A percentile compares a stretch with the other conserved stretches of the same genome.
Conservation (phyloP, 2,329 filamentous ascomycete genomes). For the Ambrosiella xylebori region DNA sequence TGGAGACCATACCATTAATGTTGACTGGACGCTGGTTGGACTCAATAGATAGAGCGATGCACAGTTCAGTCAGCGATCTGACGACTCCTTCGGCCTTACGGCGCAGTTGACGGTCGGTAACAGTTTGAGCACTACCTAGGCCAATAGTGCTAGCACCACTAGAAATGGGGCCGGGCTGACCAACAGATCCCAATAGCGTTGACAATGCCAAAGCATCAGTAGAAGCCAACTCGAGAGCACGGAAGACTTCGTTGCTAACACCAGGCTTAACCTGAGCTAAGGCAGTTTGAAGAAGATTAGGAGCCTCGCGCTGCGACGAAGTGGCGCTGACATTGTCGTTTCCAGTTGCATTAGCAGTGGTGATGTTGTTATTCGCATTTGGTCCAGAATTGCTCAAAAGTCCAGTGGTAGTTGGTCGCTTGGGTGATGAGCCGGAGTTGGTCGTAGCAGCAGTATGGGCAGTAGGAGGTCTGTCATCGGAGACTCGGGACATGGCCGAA, state of each 20-base stretch:
- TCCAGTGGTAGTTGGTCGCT: conserved; percentile 32
- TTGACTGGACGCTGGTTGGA: conserved; percentile 16
- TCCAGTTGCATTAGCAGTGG: background rate
- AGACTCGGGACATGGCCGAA: conserved; percentile 56
- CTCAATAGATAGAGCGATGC: conserved; percentile 61
- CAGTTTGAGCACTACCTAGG: conserved; percentile 23
- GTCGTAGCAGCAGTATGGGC: conserved; percentile 85
- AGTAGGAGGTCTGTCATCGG: conserved; percentile 70
- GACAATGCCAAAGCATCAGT: conserved; percentile 66
- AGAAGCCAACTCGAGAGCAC: conserved; percentile 62
- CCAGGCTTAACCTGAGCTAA: conserved; percentile 59
- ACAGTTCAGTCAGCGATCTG: conserved; percentile 80
- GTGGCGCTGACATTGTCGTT: conserved; percentile 27
- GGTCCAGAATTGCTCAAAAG: conserved; percentile 27
- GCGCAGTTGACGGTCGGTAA: conserved; percentile 68
- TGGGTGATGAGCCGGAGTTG: conserved; percentile 69
- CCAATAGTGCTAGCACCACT: conserved; percentile 48
- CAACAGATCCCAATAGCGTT: conserved; percentile 56
- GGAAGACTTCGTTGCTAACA: conserved; percentile 55
- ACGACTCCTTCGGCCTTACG: conserved; percentile 88
- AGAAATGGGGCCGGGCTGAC: conserved; percentile 51
- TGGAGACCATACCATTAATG: conserved; percentile 10
- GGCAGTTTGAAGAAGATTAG: conserved; percentile 66
- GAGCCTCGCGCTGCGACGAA: conserved; percentile 37
- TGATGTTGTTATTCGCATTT: conserved; percentile 21